These are phyloP conservation scores for Stephania cephalantha DNA, from an alignment of 164 flowering plant genomes.

Conservation along the genomic window DNA sequence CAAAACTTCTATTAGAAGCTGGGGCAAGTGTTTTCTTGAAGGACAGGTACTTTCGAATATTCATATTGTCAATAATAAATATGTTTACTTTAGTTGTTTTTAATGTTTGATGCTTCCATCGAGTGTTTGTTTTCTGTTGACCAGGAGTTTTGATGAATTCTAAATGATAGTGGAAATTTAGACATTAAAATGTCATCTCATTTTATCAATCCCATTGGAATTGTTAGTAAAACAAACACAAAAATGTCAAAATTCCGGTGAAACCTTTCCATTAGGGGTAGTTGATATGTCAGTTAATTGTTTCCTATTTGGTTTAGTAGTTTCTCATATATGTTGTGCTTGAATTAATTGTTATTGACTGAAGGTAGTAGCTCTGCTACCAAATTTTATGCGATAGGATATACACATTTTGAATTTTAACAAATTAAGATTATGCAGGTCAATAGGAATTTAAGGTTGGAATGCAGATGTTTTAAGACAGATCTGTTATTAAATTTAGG, in stretches of 20 bases:
- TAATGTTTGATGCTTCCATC: neutral
- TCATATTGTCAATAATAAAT: neutral
- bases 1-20: constrained; percentile 64
- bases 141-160: neutral
- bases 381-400: neutral
- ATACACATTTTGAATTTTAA: too few species aligned
- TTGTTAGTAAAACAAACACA: neutral
- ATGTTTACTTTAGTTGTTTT: neutral
- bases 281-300: neutral
- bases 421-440: too few species aligned
- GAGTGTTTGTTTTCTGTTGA: neutral
- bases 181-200: neutral
- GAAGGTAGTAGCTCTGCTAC: neutral
- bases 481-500: neutral
- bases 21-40: constrained; percentile 77
- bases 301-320: neutral
- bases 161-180: neutral
- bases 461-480: too few species aligned
- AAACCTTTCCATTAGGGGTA: neutral
- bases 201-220: neutral
- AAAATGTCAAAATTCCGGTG: neutral
- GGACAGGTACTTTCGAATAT: constrained; percentile 58
- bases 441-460: too few species aligned
- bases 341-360: neutral
- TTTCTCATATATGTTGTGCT: neutral